Evolutionary conservation across 345 rosid species (phyloP).

Genomic region (Rhizophora apiculata): DNA sequence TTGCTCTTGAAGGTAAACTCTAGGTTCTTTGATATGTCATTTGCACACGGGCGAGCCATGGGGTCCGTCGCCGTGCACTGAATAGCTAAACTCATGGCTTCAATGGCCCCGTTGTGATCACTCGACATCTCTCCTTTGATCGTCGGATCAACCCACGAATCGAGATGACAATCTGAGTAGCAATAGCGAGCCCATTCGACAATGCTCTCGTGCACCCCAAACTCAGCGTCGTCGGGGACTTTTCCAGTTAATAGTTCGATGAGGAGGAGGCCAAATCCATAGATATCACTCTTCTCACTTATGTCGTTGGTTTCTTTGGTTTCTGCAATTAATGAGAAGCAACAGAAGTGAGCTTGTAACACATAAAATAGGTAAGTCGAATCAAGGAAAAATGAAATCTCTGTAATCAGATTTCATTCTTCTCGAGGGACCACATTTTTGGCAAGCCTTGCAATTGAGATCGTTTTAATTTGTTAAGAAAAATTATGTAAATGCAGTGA

Average conservation of each 20-base stretch:
- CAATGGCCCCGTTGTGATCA: conserved; percentile 42
- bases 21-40: conserved; percentile 45
- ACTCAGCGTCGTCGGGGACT: conserved; percentile 51
- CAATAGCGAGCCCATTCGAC: conserved; percentile 76
- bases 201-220: conserved; percentile 45
- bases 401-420: too few species aligned
- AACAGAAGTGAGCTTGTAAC: too few species aligned
- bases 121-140: conserved; percentile 31
- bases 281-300: conserved; percentile 61
- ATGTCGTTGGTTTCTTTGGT: conserved; percentile 46
- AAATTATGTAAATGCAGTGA: too few species aligned
- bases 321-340: conserved; percentile 36
- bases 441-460: too few species aligned
- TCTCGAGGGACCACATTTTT: too few species aligned
- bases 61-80: conserved; percentile 68
- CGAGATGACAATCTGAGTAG: conserved; percentile 63
- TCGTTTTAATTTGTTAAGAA: too few species aligned
- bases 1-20: conserved; percentile 34
- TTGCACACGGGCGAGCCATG: conserved; percentile 56
- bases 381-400: too few species aligned
- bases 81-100: conserved; percentile 67
- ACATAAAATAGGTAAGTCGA: too few species aligned
- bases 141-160: conserved; percentile 62
- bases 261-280: conserved; percentile 65
- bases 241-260: conserved; percentile 70